Evolutionary conservation across 1,284 basidiomycete species (phyloP).

Genomic region (Ganoderma multipileum): DNA sequence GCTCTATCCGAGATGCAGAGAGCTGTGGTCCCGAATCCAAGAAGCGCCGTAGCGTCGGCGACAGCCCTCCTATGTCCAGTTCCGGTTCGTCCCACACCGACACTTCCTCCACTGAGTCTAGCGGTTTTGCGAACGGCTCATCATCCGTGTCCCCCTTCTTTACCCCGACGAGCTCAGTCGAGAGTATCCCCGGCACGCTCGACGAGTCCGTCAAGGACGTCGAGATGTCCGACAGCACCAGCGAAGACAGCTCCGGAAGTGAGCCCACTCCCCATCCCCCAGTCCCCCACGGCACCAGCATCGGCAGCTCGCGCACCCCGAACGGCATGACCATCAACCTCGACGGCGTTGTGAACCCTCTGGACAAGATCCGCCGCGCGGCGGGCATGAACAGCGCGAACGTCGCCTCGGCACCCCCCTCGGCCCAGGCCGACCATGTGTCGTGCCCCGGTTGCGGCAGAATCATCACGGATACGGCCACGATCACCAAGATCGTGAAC

Average conservation of each 20-base stretch:
- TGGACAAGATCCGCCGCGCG: constrained; percentile 40
- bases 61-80: constrained; percentile 40
- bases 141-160: constrained; percentile 39
- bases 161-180: constrained; percentile 46
- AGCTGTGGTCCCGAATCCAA: constrained; percentile 52
- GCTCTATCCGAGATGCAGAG: constrained; percentile 46
- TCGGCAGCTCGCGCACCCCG: constrained; percentile 31
- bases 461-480: constrained; percentile 46
- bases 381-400: constrained; percentile 32
- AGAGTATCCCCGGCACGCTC: constrained; percentile 47
- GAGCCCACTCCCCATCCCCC: constrained; percentile 35
- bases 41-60: constrained; percentile 57
- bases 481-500: constrained; percentile 42
- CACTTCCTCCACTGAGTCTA: constrained; percentile 29
- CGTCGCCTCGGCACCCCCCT: constrained; percentile 50
- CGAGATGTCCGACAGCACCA: constrained; percentile 35
- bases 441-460: constrained; percentile 59
- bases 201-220: constrained; percentile 40
- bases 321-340: constrained; percentile 49
- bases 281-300: constrained; percentile 6
- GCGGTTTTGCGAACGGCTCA: constrained; percentile 33
- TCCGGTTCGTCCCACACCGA: constrained; percentile 35
- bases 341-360: constrained; percentile 48
- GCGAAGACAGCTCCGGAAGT: constrained; percentile 24
- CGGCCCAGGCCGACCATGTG: constrained; percentile 47